Conservation (phyloP, 768 basidiomycete species). For the Fistulinella prunicolor region DNA sequence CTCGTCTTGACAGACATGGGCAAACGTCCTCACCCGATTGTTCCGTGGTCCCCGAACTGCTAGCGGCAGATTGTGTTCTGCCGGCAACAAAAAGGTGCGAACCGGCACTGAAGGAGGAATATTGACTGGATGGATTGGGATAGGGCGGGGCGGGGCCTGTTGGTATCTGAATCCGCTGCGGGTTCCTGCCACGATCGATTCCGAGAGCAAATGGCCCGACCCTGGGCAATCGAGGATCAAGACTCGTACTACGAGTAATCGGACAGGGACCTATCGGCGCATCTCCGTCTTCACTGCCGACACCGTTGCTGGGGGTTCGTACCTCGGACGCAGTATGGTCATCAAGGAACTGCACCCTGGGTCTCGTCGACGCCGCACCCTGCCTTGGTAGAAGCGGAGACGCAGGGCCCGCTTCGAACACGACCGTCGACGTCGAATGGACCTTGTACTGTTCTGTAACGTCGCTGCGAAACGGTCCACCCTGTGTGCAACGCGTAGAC, state of each 20-base stretch:
- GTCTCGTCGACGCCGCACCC: slow-evolving; percentile 13
- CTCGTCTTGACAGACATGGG: background rate
- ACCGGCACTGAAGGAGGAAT: background rate
- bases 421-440: slow-evolving; percentile 65
- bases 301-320: background rate
- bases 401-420: slow-evolving; percentile 61
- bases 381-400: slow-evolving; percentile 23
- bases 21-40: slow-evolving; percentile 9
- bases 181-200: background rate
- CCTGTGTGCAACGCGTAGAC: slow-evolving; percentile 81
- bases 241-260: slow-evolving; percentile 8
- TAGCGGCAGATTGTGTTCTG: slow-evolving; percentile 10
- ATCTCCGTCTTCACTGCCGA: background rate
- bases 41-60: slow-evolving; percentile 9
- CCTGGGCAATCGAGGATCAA: slow-evolving; percentile 8
- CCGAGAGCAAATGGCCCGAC: slow-evolving; percentile 6
- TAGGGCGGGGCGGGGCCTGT: slow-evolving; percentile 35
- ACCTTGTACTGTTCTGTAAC: slow-evolving; percentile 75
- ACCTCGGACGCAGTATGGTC: background rate
- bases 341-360: slow-evolving; percentile 15
- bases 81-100: background rate
- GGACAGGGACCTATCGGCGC: background rate
- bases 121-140: slow-evolving; percentile 9
- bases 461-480: slow-evolving; percentile 79
- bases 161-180: background rate